phyloP scores from a whole-genome alignment of 176 grass and related monocot species.

The Ananas comosus region DNA sequence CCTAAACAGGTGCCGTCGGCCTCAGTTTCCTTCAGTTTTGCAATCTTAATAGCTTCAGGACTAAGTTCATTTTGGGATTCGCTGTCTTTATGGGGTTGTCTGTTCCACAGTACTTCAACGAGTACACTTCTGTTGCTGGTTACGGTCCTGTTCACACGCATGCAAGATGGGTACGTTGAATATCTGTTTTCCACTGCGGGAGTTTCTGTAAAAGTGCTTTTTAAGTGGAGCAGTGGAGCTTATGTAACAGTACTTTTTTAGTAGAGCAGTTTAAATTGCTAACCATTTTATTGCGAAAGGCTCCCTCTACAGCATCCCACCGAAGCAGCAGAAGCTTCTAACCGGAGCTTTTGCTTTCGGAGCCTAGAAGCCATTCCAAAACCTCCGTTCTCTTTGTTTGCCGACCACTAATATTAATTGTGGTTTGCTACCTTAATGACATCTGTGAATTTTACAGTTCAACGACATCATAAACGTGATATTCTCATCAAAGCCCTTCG shows the following conservation, averaged over 20 bases:
- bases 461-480: conserved; percentile 94
- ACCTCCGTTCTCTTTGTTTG: too few relatives aligned
- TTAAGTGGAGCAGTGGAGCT: not conserved
- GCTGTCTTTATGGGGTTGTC: conserved; percentile 93
- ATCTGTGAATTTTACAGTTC: conserved; percentile 43
- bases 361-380: too few relatives aligned
- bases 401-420: too few relatives aligned
- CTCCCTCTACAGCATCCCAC: too few relatives aligned
- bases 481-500: conserved; percentile 93
- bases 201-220: not conserved
- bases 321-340: too few relatives aligned
- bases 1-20: conserved; percentile 65
- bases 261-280: not conserved
- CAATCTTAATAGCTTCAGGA: conserved; percentile 96
- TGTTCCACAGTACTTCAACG: conserved; percentile 96
- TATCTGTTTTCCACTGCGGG: not conserved
- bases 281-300: not conserved
- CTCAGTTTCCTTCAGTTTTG: conserved; percentile 96
- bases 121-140: conserved; percentile 92
- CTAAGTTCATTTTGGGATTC: conserved; percentile 95
- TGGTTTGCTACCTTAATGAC: not conserved
- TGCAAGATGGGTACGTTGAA: conserved; percentile 67
- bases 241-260: not conserved
- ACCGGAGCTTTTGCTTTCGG: too few relatives aligned
- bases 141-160: conserved; percentile 84